A percentile compares a stretch with the other conserved stretches of the same genome.
These are phyloP conservation scores for Leishmania aethiopica DNA, from an alignment of 208 protist genomes.

Conservation along the genomic window DNA sequence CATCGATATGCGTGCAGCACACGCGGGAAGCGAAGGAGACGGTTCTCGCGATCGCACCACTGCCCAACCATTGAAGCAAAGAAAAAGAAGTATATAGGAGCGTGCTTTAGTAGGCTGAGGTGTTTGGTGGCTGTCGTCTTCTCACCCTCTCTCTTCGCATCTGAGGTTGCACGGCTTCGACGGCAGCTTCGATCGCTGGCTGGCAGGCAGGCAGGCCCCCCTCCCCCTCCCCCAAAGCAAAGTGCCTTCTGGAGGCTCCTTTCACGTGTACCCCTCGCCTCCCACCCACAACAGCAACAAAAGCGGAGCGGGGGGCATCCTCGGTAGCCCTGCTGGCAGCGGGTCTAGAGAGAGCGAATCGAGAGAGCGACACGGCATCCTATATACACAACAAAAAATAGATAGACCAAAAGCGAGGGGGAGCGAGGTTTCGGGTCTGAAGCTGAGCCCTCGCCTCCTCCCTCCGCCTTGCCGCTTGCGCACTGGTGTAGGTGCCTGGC, in stretches of 20 bases:
- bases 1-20: background rate
- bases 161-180: background rate
- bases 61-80: background rate
- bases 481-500: background rate
- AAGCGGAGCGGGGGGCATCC: background rate
- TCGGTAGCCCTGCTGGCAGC: background rate
- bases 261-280: background rate
- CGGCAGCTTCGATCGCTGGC: background rate
- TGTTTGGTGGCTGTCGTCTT: conserved; percentile 3
- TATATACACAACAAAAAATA: background rate
- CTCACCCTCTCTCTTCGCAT: conserved; percentile 9
- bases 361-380: background rate
- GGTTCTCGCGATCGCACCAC: background rate
- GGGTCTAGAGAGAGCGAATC: background rate
- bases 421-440: background rate
- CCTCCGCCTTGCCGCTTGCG: background rate
- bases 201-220: background rate
- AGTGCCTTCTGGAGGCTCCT: background rate
- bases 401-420: background rate
- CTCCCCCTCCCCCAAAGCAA: background rate
- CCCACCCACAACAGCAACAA: background rate
- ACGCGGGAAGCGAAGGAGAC: background rate
- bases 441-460: background rate
- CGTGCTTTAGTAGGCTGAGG: background rate
- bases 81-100: background rate